These are phyloP conservation scores for Yamadazyma blattariae DNA, from an alignment of 1,139 yeast genomes.

Conservation along the genomic window DNA sequence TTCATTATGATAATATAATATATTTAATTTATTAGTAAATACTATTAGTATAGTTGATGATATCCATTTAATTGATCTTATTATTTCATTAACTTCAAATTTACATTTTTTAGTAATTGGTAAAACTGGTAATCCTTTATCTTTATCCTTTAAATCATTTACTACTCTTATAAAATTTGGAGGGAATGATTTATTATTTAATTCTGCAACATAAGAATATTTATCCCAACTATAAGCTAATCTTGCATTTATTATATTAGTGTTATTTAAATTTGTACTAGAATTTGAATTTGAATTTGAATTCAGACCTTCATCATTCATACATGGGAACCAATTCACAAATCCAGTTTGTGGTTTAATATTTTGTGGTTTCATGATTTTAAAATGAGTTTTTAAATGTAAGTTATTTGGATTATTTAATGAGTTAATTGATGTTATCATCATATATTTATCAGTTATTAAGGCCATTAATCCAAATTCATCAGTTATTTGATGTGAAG, in stretches of 20 bases:
- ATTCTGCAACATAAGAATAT: constrained; percentile 52
- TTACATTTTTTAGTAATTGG: constrained; percentile 45
- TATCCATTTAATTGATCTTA: constrained; percentile 62
- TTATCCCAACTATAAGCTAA: constrained; percentile 71
- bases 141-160: constrained; percentile 38
- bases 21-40: constrained; percentile 13
- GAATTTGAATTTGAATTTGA: too few relatives aligned
- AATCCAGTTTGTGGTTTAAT: constrained; percentile 37
- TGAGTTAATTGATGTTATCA: constrained; percentile 57
- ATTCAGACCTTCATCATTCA: constrained; percentile 10
- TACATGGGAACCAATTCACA: constrained; percentile 57
- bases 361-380: constrained; percentile 3
- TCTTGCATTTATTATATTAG: constrained; percentile 36
- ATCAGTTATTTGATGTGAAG: constrained; percentile 50
- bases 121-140: constrained; percentile 34
- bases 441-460: constrained; percentile 50
- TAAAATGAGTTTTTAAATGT: constrained; percentile 42
- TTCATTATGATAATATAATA: background rate
- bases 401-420: constrained; percentile 28
- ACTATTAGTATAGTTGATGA: constrained; percentile 47
- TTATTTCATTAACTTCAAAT: constrained; percentile 36
- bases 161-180: constrained; percentile 25
- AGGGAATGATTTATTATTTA: constrained; percentile 34
- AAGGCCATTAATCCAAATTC: constrained; percentile 59
- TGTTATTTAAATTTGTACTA: too few relatives aligned